phyloP scores from a whole-genome alignment of 352 stramenopile genomes.

The Phytophthora meadii region DNA sequence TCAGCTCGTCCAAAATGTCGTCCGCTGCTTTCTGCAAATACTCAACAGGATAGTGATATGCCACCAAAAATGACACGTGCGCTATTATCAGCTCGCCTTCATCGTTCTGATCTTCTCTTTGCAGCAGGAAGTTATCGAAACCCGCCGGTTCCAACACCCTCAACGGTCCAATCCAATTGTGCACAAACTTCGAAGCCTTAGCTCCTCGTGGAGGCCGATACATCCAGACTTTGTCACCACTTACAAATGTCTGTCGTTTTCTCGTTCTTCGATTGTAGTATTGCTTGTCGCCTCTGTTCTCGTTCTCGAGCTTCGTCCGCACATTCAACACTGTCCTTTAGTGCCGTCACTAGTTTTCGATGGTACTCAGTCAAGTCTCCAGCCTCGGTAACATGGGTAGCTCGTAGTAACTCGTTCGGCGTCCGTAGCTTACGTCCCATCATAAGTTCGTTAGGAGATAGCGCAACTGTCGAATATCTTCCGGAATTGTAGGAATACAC shows the following conservation, averaged over 20 bases:
- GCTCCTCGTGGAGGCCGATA: background rate
- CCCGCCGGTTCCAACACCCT: background rate
- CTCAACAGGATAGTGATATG: background rate
- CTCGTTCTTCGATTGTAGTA: too few relatives aligned
- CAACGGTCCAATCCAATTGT: slow-evolving; percentile 7
- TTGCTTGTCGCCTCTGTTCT: too few relatives aligned
- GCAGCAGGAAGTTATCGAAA: slow-evolving; percentile 2
- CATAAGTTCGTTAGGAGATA: background rate
- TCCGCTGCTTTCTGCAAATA: background rate
- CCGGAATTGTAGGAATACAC: slow-evolving; percentile 6
- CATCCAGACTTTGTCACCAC: too few relatives aligned
- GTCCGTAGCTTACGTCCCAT: background rate
- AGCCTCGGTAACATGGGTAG: too few relatives aligned
- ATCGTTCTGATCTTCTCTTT: background rate
- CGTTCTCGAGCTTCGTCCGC: too few relatives aligned
- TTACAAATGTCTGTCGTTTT: too few relatives aligned
- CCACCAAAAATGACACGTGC: slow-evolving; percentile 9
- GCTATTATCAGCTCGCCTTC: slow-evolving; percentile 1
- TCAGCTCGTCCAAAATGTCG: background rate
- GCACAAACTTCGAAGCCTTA: slow-evolving; percentile 1
- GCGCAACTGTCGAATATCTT: background rate
- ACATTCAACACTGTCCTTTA: too few relatives aligned
- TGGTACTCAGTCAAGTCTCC: too few relatives aligned
- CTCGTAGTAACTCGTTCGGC: too few relatives aligned
- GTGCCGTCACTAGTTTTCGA: too few relatives aligned